Base-by-base conservation (phyloP, 371 early-diverging fungal species). In the Saksenaea vasiformis region DNA sequence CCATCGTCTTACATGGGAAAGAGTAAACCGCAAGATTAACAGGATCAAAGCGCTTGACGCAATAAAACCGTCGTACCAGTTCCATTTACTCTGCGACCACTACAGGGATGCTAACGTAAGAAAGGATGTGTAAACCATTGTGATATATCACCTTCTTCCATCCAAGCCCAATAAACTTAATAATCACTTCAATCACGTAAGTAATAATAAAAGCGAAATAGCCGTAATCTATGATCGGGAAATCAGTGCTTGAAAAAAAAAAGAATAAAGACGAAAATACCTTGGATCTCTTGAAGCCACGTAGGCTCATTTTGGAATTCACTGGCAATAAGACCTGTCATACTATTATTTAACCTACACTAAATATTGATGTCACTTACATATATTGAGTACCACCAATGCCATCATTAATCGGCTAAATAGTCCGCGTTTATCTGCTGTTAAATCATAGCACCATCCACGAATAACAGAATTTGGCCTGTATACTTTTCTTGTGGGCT, bases 11-110 rank as follows among this genome's bases (percentile, higher is more conserved):
- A 78, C 81, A 67, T 79, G 71, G 31, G 84, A 83, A 3, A 73
- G 41, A 0, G 79, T 74, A 68, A 85, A 85, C 15, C 87, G 76
- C 11, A 80, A 61, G 44, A 81, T 70, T 14, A 79, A 63, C 10
- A 84, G 71, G 7, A 81, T 57, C 1, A 85, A 19, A 0, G 87
- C 80, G 34, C 77, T 67, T 0, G 61, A 41, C 0, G 85, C 85
- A 54, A 86, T 77, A 43, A 66, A 60, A 17, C 72, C 70, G 51
- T 85, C 84, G 59, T 79, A 86, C 71, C 82, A 70, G 24, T 85
- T 84, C 87, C 87, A 86, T 61, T 80, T 80, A 34, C 83, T 82
- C 14, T 78, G 65, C 19, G 77, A 66, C 85, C 87, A 86, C 84
- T 86, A 69, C 1, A 56, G n/a, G 43, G 10, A 3, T 39, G 27